Evolutionary conservation across 331 rosid genomes (phyloP).

Genomic region (Quercus lobata): DNA sequence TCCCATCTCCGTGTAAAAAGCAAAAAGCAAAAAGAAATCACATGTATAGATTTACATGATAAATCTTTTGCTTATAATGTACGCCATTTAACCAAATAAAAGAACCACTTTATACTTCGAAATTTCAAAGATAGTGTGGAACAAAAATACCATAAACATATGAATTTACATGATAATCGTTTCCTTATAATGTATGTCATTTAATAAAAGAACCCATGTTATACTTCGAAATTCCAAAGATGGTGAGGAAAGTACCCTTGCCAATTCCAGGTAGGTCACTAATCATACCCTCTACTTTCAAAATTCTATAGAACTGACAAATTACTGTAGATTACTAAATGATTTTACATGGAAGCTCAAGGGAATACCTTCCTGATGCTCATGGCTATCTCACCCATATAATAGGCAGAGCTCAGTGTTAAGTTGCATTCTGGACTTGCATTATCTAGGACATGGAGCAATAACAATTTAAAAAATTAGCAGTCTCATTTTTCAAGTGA

Average conservation of each 20-base stretch:
- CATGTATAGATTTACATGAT: not conserved
- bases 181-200: too few species aligned
- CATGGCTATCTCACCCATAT: constrained; percentile 92
- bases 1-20: not conserved
- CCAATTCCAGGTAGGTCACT: too few species aligned
- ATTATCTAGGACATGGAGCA: constrained; percentile 48
- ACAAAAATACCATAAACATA: too few species aligned
- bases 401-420: constrained; percentile 70
- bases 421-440: constrained; percentile 82
- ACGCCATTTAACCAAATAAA: too few species aligned
- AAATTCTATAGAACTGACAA: constrained; percentile 7
- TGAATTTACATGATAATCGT: too few species aligned
- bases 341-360: constrained; percentile 13
- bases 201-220: too few species aligned
- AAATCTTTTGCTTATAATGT: not conserved
- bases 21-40: not conserved
- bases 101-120: too few species aligned
- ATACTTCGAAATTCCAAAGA: too few species aligned
- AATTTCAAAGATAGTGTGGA: too few species aligned
- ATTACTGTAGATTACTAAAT: constrained; percentile 7
- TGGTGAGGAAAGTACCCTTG: too few species aligned
- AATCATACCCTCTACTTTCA: constrained; percentile 8
- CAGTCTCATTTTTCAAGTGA: not conserved
- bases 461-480: constrained; percentile 13
- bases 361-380: constrained; percentile 81